Base-by-base conservation (phyloP, 2,329 filamentous ascomycete genomes). In the Calcarisporium arbuscula region DNA sequence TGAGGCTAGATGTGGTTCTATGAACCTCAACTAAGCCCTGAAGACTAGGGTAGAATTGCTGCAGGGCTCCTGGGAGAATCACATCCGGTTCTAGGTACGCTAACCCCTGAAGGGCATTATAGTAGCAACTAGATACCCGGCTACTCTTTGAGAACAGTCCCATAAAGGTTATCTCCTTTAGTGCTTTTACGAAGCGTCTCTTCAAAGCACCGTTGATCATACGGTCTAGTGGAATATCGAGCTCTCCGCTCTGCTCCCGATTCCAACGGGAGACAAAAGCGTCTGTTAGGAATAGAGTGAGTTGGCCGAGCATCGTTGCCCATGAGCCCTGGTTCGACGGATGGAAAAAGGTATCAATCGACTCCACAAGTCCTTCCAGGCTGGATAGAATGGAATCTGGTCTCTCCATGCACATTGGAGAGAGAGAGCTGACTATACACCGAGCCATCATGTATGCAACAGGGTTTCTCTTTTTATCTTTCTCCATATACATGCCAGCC, bases 241-340 rank as follows among this genome's bases (percentile, higher is more conserved):
- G 82, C 64, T 98, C 94, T 19, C 87, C 88, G 52, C 80, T 94
- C 54, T 85, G 82, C 61, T 98, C 92, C 34, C 90, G 80, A 54
- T 98, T 96, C 89, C 89, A 98, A 34, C 92, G 81, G 64, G 94
- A 92, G 28, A 98, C 86, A 57, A 98, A 98, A 50, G 94, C 89
- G 56, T 98, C 92, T 3, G 89, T 82, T 6, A 98, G 70, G 58
- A 94, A 95, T 56, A 89, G 89, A 5, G 92, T 85, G 35, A 98
- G 70, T 58, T 96, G 90, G 4, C 88, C 83, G 28, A 98, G 67
- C 45, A 90, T 84, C 50, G 80, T 87, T 2, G 90, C 94, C 92
- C 92, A 98, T 11, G 68, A 68, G 11, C 92, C 92, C 34, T 90
- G 85, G 57, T 98, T 98, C 3, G 92, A 98, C 3, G 92, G 92